These are phyloP conservation scores for Aspergillus kassunensis DNA, from an alignment of 495 filamentous ascomycete genomes.

Conservation along the genomic window DNA sequence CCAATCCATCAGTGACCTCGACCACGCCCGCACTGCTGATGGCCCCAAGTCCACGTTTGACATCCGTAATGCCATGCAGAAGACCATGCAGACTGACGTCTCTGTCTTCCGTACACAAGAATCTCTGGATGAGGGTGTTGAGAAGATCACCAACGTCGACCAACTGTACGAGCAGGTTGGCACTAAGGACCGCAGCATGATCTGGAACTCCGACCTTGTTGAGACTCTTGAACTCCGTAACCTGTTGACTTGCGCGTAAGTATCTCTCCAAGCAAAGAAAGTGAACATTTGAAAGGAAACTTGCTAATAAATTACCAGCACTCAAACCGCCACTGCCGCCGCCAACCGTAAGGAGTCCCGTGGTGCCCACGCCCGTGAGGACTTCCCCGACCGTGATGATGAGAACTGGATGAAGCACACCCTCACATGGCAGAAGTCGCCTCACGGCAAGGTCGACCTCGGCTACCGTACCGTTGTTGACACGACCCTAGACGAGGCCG, in stretches of 20 bases:
- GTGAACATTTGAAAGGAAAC: not conserved
- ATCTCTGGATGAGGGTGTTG: slow-evolving; percentile 79
- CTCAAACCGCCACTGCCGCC: slow-evolving; percentile 83
- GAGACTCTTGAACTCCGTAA: slow-evolving; percentile 94
- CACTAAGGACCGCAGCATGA: slow-evolving; percentile 98
- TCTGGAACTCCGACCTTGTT: slow-evolving; percentile 97
- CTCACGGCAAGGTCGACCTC: slow-evolving; percentile 73
- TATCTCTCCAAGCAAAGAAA: slow-evolving; percentile 17
- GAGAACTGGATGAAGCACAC: slow-evolving; percentile 99
- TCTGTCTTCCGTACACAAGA: slow-evolving; percentile 96
- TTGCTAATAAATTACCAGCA: slow-evolving; percentile 30
- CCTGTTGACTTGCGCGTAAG: slow-evolving; percentile 88
- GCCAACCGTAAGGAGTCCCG: slow-evolving; percentile 90
- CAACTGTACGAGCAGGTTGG: slow-evolving; percentile 73
- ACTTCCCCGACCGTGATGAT: slow-evolving; percentile 91
- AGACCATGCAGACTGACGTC: slow-evolving; percentile 95
- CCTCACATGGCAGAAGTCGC: slow-evolving; percentile 85
- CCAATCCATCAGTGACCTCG: slow-evolving; percentile 78
- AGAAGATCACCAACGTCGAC: slow-evolving; percentile 77
- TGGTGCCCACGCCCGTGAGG: slow-evolving; percentile 92
- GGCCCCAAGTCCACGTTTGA: slow-evolving; percentile 84
- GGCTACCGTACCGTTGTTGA: slow-evolving; percentile 73
- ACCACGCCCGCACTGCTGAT: slow-evolving; percentile 75
- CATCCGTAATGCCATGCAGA: slow-evolving; percentile 90
- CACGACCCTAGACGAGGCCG: slow-evolving; percentile 78